Conservation (phyloP, 768 basidiomycete genomes). For the Macrolepiota fuliginosa region DNA sequence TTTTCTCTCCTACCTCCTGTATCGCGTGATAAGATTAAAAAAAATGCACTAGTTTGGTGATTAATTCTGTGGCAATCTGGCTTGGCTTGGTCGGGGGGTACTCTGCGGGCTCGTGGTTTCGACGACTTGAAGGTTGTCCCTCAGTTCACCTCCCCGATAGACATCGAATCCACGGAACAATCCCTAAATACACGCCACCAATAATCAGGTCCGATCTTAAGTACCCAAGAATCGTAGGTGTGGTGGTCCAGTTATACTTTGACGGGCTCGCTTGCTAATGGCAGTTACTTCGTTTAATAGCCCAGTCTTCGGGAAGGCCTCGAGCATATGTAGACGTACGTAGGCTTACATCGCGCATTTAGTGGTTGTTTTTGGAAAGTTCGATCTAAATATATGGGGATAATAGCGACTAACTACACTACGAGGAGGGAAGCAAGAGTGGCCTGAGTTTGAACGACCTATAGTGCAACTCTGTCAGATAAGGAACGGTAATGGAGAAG, state of each 20-base stretch:
- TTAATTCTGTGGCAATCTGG: no score
- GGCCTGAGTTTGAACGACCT: conserved; percentile 85
- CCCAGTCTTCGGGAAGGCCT: no score
- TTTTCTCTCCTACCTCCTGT: no score
- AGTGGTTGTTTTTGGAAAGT: neutral
- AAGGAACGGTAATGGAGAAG: neutral
- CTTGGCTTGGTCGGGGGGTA: no score
- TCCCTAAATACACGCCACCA: no score
- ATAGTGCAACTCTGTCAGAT: conserved; percentile 17
- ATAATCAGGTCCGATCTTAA: no score
- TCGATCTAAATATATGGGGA: conserved; percentile 6
- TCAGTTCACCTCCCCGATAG: neutral
- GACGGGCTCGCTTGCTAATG: no score
- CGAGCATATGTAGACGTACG: neutral
- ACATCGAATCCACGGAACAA: neutral
- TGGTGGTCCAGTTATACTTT: neutral
- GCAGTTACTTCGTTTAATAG: no score
- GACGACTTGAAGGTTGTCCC: neutral
- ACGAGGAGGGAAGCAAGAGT: conserved; percentile 79
- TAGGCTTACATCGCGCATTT: neutral
- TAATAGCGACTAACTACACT: conserved; percentile 39
- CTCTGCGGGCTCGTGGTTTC: no score
- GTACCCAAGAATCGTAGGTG: neutral
- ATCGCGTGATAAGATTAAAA: no score
- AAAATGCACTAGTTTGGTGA: no score